Evolutionary conservation across 352 stramenopile species (phyloP).

Genomic region (Plasmopara viticola): DNA sequence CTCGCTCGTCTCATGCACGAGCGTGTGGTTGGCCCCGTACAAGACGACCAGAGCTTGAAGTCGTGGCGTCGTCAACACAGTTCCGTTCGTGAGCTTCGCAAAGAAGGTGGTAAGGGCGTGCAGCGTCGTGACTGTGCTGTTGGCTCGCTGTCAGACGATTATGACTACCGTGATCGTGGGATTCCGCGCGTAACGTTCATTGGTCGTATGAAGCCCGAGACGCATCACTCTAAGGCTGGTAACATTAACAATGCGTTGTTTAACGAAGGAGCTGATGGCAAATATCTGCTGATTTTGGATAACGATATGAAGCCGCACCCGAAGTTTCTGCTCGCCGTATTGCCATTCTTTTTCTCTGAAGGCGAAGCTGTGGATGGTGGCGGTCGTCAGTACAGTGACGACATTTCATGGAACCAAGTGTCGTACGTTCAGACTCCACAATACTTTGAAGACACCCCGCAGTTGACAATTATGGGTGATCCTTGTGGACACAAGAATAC

Average conservation of each 20-base stretch:
- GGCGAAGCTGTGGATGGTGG: constrained; percentile 78
- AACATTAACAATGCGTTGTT: constrained; percentile 91
- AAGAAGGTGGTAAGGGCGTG: constrained; percentile 74
- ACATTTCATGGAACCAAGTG: constrained; percentile 88
- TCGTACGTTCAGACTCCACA: constrained; percentile 86
- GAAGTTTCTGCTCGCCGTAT: constrained; percentile 80
- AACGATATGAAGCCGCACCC: constrained; percentile 90
- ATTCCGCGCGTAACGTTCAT: constrained; percentile 83
- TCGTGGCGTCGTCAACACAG: constrained; percentile 83
- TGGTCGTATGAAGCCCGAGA: constrained; percentile 83
- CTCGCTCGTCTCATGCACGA: constrained; percentile 84
- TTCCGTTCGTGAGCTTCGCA: constrained; percentile 75
- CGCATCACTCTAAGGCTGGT: constrained; percentile 87
- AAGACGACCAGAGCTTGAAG: constrained; percentile 74
- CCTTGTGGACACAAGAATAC: constrained; percentile 87
- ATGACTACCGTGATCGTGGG: constrained; percentile 86
- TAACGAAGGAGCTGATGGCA: constrained; percentile 85
- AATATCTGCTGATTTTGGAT: constrained; percentile 89
- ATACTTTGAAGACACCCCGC: constrained; percentile 86
- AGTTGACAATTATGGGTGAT: constrained; percentile 82
- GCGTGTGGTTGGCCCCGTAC: constrained; percentile 67
- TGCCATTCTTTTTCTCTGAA: constrained; percentile 88
- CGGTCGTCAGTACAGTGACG: constrained; percentile 81
- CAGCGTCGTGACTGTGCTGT: constrained; percentile 82
- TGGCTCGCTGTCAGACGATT: constrained; percentile 83